A percentile compares a stretch with the other conserved stretches of the same genome.
Conservation (phyloP, 2,329 filamentous ascomycete species). For the Aspergillus brasiliensis region DNA sequence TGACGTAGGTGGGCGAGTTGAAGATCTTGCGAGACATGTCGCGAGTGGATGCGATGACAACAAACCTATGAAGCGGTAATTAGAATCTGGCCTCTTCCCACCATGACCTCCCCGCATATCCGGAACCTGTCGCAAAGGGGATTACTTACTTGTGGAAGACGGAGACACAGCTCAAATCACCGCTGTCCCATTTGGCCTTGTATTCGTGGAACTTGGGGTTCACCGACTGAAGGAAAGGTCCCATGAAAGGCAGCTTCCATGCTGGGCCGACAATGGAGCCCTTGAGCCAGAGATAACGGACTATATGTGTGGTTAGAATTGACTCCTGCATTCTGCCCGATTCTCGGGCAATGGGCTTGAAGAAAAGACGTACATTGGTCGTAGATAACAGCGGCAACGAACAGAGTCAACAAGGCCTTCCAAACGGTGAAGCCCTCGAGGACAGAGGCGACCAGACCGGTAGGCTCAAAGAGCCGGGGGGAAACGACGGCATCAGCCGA, state of each 20-base stretch:
- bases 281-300: conserved; percentile 74
- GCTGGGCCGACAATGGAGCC: conserved; percentile 73
- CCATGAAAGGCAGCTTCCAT: conserved; percentile 83
- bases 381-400: conserved; percentile 75
- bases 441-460: conserved; percentile 55
- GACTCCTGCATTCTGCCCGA: not conserved
- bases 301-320: conserved; percentile 46
- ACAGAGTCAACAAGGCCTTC: conserved; percentile 69
- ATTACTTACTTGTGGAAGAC: conserved; percentile 92
- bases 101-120: not conserved
- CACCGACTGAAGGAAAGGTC: conserved; percentile 91
- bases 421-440: conserved; percentile 63
- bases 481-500: conserved; percentile 64
- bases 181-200: conserved; percentile 88
- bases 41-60: conserved; percentile 91
- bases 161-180: conserved; percentile 90
- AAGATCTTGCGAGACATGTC: conserved; percentile 96
- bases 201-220: conserved; percentile 92
- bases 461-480: conserved; percentile 52
- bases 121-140: not conserved
- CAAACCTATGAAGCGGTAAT: conserved; percentile 63
- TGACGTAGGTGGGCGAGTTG: conserved; percentile 88
- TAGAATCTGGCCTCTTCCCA: not conserved
- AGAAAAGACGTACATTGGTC: conserved; percentile 74
- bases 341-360: not conserved